These are phyloP conservation scores for Pseudonitzschia pungens DNA, from an alignment of 108 stramenopile species.

Conservation along the genomic window DNA sequence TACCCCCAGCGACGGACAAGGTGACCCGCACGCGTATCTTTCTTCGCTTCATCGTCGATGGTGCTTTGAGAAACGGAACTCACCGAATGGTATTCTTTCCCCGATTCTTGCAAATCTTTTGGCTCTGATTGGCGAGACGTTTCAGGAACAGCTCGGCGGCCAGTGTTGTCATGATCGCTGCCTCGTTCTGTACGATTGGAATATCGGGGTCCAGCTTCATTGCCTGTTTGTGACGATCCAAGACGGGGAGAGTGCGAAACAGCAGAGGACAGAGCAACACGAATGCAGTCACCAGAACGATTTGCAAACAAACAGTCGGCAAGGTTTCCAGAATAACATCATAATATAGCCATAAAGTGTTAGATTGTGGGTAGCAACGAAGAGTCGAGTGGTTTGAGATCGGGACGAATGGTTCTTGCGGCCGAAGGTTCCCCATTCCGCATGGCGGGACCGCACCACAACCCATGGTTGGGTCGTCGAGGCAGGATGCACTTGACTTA, in stretches of 20 bases:
- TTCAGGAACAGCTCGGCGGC: conserved; percentile 78
- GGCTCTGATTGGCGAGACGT: conserved; percentile 69
- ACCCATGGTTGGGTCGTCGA: neutral
- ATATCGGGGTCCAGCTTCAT: conserved; percentile 85
- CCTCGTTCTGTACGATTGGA: conserved; percentile 87
- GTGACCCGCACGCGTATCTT: no score
- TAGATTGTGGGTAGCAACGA: neutral
- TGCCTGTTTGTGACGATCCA: conserved; percentile 20
- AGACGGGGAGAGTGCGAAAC: no score
- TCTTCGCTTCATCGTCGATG: no score
- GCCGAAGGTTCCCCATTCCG: no score
- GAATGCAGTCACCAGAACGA: no score
- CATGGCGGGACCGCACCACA: neutral
- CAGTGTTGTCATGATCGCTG: conserved; percentile 74
- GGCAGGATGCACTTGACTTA: conserved; percentile 2
- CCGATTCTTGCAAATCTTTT: conserved; percentile 57
- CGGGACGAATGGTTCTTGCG: no score
- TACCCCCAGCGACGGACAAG: no score
- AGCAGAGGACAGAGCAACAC: no score
- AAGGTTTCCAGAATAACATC: no score
- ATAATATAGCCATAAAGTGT: neutral
- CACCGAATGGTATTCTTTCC: conserved; percentile 73
- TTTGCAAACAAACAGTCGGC: no score
- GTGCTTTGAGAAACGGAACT: neutral
- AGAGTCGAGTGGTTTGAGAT: no score